Base-by-base conservation (phyloP, 2,329 filamentous ascomycete species). In the Colletotrichum truncatum region DNA sequence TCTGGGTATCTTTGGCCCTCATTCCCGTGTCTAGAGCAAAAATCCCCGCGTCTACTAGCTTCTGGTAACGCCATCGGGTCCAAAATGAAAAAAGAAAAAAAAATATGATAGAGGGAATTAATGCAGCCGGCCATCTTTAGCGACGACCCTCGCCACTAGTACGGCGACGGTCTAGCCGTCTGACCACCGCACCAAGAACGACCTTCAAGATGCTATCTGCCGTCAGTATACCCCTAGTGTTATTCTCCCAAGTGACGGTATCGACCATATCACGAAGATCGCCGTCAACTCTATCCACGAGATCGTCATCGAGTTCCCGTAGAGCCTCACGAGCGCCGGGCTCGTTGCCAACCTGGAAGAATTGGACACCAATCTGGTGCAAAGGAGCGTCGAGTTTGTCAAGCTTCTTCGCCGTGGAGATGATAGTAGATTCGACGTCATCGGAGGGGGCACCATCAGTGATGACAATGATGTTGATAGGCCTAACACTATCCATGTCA, bases 281-380 rank as follows among this genome's bases (percentile, higher is more conserved):
- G 28, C 84, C 80, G 28, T 84, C 79, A 25, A 82, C 80, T n/a
- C 86, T 73, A 41, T 85, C 82, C 2, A 78, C 81, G 34, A 96
- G 79, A 4, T 86, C 85, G 75, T 98, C 92, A 73, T 98, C 95
- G 7, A 98, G 83, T 48, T 89, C 84, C 70, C 86, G 81, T 38
- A 98, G 82, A 59, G 91, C 88, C 69, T 83, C 78, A 2, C 84
- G 82, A 0, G 94, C 95, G 0, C 77, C 81, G 1, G 79, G 73
- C 70, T 97, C 93, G 52, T 87, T 84, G 61, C 96, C 95, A 45
- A 98, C 92, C 78, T 98, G 95, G 82, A 98, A 97, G 81, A 98
- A 98, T 76, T 98, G 95, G 61, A 98, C 88, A 32, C 95, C 95
- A 8, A 98, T 83, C 80, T 98, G 96, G 83, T 92, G 92, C 1